Evolutionary conservation across 148 eudicot species (phyloP).

Genomic region (Rhododendron henanense): DNA sequence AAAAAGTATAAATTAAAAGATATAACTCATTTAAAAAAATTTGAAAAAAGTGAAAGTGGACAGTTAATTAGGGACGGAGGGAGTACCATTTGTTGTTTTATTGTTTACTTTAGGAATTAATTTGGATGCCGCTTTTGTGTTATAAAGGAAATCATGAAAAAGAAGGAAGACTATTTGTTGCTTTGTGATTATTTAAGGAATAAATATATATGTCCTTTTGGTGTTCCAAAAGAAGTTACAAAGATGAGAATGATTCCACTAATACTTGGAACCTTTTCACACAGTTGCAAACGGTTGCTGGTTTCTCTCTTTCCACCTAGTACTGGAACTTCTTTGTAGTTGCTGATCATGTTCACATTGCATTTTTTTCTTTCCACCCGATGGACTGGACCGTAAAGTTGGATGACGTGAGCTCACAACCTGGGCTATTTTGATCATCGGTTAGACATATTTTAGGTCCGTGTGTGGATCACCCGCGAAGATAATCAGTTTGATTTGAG

Average conservation of each 20-base stretch:
- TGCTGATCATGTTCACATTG: neutral
- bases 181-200: neutral
- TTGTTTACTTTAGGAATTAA: neutral
- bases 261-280: slow-evolving; percentile 6
- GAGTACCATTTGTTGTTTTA: slow-evolving; percentile 5
- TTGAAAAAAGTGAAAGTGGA: no score
- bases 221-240: neutral
- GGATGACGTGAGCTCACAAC: neutral
- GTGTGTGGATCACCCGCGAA: neutral
- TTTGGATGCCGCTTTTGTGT: neutral
- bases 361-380: neutral
- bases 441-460: neutral
- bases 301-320: neutral
- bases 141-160: neutral
- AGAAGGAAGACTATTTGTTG: slow-evolving; percentile 12
- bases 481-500: neutral
- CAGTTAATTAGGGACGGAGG: no score
- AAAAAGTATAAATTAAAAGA: no score
- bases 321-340: neutral
- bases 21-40: no score
- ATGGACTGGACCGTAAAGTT: neutral
- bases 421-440: neutral
- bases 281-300: neutral
- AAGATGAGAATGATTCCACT: neutral
- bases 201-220: neutral